These are phyloP conservation scores for Pilaira anomala DNA, from an alignment of 192 early-diverging fungal genomes.

Conservation along the genomic window DNA sequence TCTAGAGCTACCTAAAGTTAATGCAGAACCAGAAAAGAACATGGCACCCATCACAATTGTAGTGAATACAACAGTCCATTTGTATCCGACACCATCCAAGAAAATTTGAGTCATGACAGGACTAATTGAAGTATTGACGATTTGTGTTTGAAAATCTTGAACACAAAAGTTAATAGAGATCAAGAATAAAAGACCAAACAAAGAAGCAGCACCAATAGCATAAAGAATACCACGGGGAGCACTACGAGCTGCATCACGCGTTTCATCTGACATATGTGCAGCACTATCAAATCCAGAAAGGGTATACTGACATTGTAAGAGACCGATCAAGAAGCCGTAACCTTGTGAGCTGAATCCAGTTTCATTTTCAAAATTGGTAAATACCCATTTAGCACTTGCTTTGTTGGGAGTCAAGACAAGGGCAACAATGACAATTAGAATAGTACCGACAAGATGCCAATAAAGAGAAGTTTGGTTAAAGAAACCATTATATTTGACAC, in stretches of 20 bases:
- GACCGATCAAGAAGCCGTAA: slow-evolving; percentile 50
- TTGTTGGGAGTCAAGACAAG: slow-evolving; percentile 37
- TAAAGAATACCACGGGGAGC: slow-evolving; percentile 47
- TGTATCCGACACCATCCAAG: slow-evolving; percentile 42
- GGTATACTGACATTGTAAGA: slow-evolving; percentile 55
- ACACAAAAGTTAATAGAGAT: slow-evolving; percentile 47
- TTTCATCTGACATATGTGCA: slow-evolving; percentile 48
- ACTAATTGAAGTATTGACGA: slow-evolving; percentile 33
- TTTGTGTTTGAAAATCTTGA: slow-evolving; percentile 37
- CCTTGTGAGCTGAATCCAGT: slow-evolving; percentile 45
- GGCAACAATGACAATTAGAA: slow-evolving; percentile 40
- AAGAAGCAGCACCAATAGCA: slow-evolving; percentile 34
- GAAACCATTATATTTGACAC: slow-evolving; percentile 42
- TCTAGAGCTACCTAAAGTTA: slow-evolving; percentile 45
- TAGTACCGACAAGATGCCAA: slow-evolving; percentile 39
- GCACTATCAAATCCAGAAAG: slow-evolving; percentile 50
- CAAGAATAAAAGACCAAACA: slow-evolving; percentile 45
- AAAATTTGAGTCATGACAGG: slow-evolving; percentile 40
- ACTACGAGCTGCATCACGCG: slow-evolving; percentile 37
- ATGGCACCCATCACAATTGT: slow-evolving; percentile 44
- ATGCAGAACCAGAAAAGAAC: slow-evolving; percentile 49
- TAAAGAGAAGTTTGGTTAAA: slow-evolving; percentile 44
- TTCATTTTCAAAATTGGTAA: slow-evolving; percentile 49
- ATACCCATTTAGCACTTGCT: slow-evolving; percentile 44
- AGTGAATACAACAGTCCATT: slow-evolving; percentile 41